Evolutionary conservation across 2,329 filamentous ascomycete genomes (phyloP).

Genomic region (Neonectria faginata): DNA sequence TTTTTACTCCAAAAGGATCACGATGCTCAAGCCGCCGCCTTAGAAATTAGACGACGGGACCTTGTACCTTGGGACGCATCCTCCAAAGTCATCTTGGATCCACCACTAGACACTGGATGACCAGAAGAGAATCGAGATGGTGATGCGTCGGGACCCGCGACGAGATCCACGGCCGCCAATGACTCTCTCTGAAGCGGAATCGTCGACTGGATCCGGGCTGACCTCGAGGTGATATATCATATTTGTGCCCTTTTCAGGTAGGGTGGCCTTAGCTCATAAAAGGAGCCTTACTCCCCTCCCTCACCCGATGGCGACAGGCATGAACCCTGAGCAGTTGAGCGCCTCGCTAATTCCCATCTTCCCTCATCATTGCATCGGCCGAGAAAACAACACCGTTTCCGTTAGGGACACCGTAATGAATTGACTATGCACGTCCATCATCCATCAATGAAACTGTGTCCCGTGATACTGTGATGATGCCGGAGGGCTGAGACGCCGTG

Average conservation of each 20-base stretch:
- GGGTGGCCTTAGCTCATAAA: slow-evolving; percentile 39
- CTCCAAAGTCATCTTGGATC: slow-evolving; percentile 9
- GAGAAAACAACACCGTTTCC: slow-evolving; percentile 48
- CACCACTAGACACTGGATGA: slow-evolving; percentile 14
- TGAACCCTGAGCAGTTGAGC: slow-evolving; percentile 23
- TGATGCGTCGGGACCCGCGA: slow-evolving; percentile 32
- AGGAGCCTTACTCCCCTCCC: slow-evolving; percentile 30
- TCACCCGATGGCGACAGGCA: slow-evolving; percentile 22
- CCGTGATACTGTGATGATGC: slow-evolving; percentile 40
- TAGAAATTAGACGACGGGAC: slow-evolving; percentile 16
- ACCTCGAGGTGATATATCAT: slow-evolving; percentile 39
- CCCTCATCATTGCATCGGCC: slow-evolving; percentile 38
- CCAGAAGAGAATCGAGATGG: slow-evolving; percentile 41
- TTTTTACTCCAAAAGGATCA: slow-evolving; percentile 33
- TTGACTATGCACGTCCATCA: slow-evolving; percentile 26
- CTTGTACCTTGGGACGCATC: slow-evolving; percentile 18
- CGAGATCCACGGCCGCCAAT: slow-evolving; percentile 41
- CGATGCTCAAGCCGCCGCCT: slow-evolving; percentile 23
- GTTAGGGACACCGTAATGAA: slow-evolving; percentile 38
- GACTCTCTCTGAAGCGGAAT: slow-evolving; percentile 34
- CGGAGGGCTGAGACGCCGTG: slow-evolving; percentile 35
- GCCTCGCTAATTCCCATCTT: slow-evolving; percentile 37
- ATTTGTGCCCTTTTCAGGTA: slow-evolving; percentile 29
- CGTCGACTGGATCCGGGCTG: slow-evolving; percentile 28
- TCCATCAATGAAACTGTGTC: slow-evolving; percentile 36